Evolutionary conservation across 768 basidiomycete species (phyloP).

Genomic region (Boletus vinaceobasis): DNA sequence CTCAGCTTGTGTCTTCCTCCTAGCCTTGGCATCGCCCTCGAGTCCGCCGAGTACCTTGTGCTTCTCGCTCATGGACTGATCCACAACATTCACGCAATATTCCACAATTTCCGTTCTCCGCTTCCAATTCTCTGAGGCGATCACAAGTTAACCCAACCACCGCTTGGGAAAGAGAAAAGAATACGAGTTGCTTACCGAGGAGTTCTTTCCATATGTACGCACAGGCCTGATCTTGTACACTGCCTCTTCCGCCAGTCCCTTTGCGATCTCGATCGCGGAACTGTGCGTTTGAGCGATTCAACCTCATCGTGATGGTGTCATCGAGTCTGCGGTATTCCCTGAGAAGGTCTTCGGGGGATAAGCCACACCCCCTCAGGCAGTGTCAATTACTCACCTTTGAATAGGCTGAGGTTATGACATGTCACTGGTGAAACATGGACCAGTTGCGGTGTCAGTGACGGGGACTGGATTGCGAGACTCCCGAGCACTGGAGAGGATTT

Average conservation of each 20-base stretch:
- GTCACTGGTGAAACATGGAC: slow-evolving; percentile 73
- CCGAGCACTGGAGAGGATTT: slow-evolving; percentile 52
- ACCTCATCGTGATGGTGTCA: slow-evolving; percentile 74
- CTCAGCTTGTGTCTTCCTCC: slow-evolving; percentile 51
- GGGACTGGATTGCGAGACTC: slow-evolving; percentile 66
- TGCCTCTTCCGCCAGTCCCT: slow-evolving; percentile 44
- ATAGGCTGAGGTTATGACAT: slow-evolving; percentile 70
- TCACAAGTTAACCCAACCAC: slow-evolving; percentile 20
- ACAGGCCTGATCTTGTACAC: slow-evolving; percentile 71
- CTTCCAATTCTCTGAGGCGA: slow-evolving; percentile 58
- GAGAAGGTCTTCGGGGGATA: slow-evolving; percentile 58
- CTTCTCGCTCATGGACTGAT: slow-evolving; percentile 59
- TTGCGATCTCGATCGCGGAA: slow-evolving; percentile 69
- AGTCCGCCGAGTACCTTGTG: slow-evolving; percentile 41
- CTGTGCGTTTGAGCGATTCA: slow-evolving; percentile 75
- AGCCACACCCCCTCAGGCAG: slow-evolving; percentile 11
- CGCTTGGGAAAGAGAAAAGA: slow-evolving; percentile 12
- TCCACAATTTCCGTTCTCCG: slow-evolving; percentile 68
- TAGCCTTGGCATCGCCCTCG: slow-evolving; percentile 41
- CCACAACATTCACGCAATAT: slow-evolving; percentile 72
- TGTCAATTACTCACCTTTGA: slow-evolving; percentile 50
- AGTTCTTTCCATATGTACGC: slow-evolving; percentile 75
- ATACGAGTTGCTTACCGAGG: slow-evolving; percentile 51
- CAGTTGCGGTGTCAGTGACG: slow-evolving; percentile 53
- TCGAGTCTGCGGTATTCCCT: slow-evolving; percentile 79